Conservation (phyloP, 257 asterid genomes). For the Coffea eugenioides region DNA sequence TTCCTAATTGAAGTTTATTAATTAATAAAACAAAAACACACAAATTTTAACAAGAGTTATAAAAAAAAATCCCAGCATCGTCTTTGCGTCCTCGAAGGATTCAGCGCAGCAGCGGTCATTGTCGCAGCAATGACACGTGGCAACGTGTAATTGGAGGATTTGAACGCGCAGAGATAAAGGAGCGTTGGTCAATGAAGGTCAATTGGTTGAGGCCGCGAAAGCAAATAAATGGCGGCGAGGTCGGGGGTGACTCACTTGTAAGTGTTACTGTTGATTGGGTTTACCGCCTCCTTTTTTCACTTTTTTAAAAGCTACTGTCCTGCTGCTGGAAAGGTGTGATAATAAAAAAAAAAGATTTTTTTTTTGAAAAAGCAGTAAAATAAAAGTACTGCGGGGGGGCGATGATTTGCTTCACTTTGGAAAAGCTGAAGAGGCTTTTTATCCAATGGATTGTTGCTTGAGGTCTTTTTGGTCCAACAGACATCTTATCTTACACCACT, state of each 20-base stretch:
- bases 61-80: too few species aligned
- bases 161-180: neutral
- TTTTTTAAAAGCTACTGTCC: slow-evolving; percentile 14
- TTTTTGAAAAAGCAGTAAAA: slow-evolving; percentile 4
- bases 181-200: slow-evolving; percentile 14
- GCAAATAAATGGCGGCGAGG: slow-evolving; percentile 26
- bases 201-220: neutral
- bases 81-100: too few species aligned
- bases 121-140: neutral
- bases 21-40: too few species aligned
- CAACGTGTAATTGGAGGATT: neutral
- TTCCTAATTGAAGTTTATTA: too few species aligned
- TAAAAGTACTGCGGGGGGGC: slow-evolving; percentile 11
- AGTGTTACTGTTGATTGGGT: slow-evolving; percentile 13
- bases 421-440: slow-evolving; percentile 23
- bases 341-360: neutral
- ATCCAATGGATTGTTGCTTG: neutral
- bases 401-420: slow-evolving; percentile 16
- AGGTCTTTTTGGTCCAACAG: slow-evolving; percentile 23
- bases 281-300: slow-evolving; percentile 11
- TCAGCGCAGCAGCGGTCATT: too few species aligned
- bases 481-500: neutral
- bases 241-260: neutral
- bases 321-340: slow-evolving; percentile 18
- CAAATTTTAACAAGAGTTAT: too few species aligned